A percentile compares a stretch with the other conserved stretches of the same genome.
Evolutionary conservation across 2,329 filamentous ascomycete genomes (phyloP).

Genomic region (Alternaria infectoria): DNA sequence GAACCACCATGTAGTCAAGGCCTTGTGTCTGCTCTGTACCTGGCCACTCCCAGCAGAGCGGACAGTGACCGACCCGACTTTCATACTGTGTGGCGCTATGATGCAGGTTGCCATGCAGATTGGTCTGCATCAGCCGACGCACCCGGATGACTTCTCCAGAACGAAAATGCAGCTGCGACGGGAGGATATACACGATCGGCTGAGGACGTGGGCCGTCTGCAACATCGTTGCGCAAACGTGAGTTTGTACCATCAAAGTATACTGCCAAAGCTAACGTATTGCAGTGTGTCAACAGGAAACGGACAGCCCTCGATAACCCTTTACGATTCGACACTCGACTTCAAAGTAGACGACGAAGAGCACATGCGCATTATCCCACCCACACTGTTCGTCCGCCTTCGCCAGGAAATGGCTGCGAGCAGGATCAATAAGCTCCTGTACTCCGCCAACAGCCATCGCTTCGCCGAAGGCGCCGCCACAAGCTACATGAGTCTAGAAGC

Average conservation of each 20-base stretch:
- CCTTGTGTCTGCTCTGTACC: slow-evolving; percentile 77
- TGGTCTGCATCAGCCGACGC: slow-evolving; percentile 78
- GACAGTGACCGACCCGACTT: slow-evolving; percentile 79
- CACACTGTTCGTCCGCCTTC: slow-evolving; percentile 44
- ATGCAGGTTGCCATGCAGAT: slow-evolving; percentile 87
- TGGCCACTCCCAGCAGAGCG: slow-evolving; percentile 86
- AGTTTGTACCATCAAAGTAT: slow-evolving; percentile 13
- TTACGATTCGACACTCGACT: slow-evolving; percentile 73
- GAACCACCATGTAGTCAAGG: slow-evolving; percentile 81
- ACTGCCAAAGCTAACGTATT: slow-evolving; percentile 15
- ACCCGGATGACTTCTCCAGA: slow-evolving; percentile 82
- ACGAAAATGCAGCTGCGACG: slow-evolving; percentile 76
- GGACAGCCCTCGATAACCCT: slow-evolving; percentile 80
- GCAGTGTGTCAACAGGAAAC: slow-evolving; percentile 78
- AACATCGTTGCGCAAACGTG: slow-evolving; percentile 81
- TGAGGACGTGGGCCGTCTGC: slow-evolving; percentile 83
- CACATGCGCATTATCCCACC: slow-evolving; percentile 47
- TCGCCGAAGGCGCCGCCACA: slow-evolving; percentile 37
- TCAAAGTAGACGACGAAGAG: slow-evolving; percentile 46
- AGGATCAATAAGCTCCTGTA: slow-evolving; percentile 48
- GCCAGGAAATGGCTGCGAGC: slow-evolving; percentile 48
- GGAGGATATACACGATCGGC: slow-evolving; percentile 78
- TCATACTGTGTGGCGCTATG: slow-evolving; percentile 82
- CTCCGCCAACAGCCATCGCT: slow-evolving; percentile 40
- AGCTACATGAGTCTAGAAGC: slow-evolving; percentile 46